Conservation (phyloP, 768 basidiomycete genomes). For the Naganishia vaughanmartiniae region DNA sequence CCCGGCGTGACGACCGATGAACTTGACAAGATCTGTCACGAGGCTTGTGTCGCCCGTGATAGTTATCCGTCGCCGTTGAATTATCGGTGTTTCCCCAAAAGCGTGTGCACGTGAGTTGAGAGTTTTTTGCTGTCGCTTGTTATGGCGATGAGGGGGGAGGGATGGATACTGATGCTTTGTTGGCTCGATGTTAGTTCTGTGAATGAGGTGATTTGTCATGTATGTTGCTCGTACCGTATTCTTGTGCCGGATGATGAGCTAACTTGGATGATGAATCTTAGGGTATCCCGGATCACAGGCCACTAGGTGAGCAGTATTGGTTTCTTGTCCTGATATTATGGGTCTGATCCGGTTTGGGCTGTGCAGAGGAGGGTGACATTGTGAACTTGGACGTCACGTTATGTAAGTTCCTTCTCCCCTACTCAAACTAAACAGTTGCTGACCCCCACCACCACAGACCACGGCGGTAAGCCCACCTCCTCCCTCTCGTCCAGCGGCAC, state of each 20-base stretch:
- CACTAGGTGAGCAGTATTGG: slow-evolving; percentile 32
- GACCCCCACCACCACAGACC: slow-evolving; percentile 31
- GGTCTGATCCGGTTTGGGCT: slow-evolving; percentile 54
- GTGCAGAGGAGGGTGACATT: slow-evolving; percentile 81
- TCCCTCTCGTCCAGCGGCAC: background rate
- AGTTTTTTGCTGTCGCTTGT: background rate
- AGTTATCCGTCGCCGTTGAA: slow-evolving; percentile 92
- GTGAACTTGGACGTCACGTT: slow-evolving; percentile 70
- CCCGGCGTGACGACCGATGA: slow-evolving; percentile 97
- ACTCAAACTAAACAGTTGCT: background rate
- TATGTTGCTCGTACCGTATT: slow-evolving; percentile 32
- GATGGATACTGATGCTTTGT: slow-evolving; percentile 18
- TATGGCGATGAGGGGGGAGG: background rate
- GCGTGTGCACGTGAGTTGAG: slow-evolving; percentile 80
- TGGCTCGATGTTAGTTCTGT: slow-evolving; percentile 61
- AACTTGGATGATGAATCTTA: slow-evolving; percentile 5
- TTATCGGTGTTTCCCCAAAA: slow-evolving; percentile 89
- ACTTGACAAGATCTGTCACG: slow-evolving; percentile 88
- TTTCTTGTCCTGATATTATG: background rate
- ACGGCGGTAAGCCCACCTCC: slow-evolving; percentile 36
- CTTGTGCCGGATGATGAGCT: background rate
- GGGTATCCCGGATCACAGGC: slow-evolving; percentile 78
- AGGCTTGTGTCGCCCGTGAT: slow-evolving; percentile 81
- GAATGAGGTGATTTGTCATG: slow-evolving; percentile 93
- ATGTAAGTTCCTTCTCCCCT: slow-evolving; percentile 39